Evolutionary conservation across 805 yeast genomes (phyloP), one percentile per base, ranked within the genome.

Genomic region (Saccharomycopsis sp.): DNA sequence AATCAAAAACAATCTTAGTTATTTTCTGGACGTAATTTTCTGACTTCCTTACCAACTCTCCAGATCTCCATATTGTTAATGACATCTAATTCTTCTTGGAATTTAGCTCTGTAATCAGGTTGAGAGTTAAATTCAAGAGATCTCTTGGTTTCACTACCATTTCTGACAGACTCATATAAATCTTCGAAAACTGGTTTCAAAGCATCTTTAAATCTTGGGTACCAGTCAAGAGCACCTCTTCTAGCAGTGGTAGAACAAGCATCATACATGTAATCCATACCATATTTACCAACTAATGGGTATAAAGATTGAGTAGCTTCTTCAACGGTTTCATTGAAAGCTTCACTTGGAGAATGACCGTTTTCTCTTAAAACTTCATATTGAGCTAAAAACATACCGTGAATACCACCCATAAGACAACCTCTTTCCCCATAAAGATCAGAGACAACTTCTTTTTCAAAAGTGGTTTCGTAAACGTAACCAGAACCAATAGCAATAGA

Each of bases 211-310:
- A 92, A 92, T 69, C 82, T 73, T 69, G 97, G 97, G 76, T 92
- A 89, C 98, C 98, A 92, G 76, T 92, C 98, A 59, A 92, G 78
- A 64, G 98, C 98, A 78, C 98, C 98, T 75, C 98, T 86, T 79
- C 97, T 87, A 60, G 98, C 98, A 55, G 98, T 92, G 62, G 98
- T 92, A 55, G 98, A 92, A 73, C 98, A 92, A 59, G 98, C 98
- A 64, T 92, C 97, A 79, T 92, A 92, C 98, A 92, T 92, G 89
- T 92, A 92, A 72, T 92, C 98, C 98, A 92, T 92, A 74, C 98
- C 98, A 78, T 92, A 84, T 71, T 86, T 87, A 72, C 98, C 98
- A 57, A 92, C 68, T 75, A 92, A 80, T 70, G 98, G 98, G 84
- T 92, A 92, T 60, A 92, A 76, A 44, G 97, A 92, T 75, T 92